These are phyloP conservation scores for Potentilla sterilis DNA, from an alignment of 306 rosid species.

Conservation along the genomic window DNA sequence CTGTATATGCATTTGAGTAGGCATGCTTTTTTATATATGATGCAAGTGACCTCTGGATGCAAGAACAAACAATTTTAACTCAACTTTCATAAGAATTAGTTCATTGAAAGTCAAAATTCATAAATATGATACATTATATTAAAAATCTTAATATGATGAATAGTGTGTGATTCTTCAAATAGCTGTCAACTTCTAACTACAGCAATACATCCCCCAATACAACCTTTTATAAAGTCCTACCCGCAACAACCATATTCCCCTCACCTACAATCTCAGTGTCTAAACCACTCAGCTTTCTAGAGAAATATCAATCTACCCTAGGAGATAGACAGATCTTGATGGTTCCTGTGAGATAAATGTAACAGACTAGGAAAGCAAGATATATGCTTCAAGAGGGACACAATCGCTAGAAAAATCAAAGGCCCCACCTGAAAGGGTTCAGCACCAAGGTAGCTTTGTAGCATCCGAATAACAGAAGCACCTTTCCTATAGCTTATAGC, in stretches of 20 bases:
- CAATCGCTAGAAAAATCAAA: conserved; percentile 14
- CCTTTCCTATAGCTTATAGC: conserved; percentile 89
- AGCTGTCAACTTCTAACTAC: background rate
- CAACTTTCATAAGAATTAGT: background rate
- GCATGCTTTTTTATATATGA: conserved; percentile 79
- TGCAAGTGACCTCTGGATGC: conserved; percentile 80
- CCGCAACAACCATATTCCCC: background rate
- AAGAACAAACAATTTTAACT: conserved; percentile 20
- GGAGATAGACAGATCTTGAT: background rate
- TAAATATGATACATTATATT: background rate
- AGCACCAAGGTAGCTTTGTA: conserved; percentile 94
- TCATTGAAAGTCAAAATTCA: background rate
- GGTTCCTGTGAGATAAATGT: background rate
- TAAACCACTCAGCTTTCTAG: background rate
- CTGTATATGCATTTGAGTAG: conserved; percentile 81
- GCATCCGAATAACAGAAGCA: conserved; percentile 92
- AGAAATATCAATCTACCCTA: background rate
- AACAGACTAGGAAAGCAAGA: background rate
- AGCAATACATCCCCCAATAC: background rate
- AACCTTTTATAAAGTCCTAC: background rate
- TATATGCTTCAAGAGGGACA: background rate
- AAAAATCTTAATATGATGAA: background rate
- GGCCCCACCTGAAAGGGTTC: conserved; percentile 77
- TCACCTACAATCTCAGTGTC: background rate
- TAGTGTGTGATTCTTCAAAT: background rate